Base-by-base conservation (phyloP, 306 rosid genomes). In the Luffa aegyptiaca region DNA sequence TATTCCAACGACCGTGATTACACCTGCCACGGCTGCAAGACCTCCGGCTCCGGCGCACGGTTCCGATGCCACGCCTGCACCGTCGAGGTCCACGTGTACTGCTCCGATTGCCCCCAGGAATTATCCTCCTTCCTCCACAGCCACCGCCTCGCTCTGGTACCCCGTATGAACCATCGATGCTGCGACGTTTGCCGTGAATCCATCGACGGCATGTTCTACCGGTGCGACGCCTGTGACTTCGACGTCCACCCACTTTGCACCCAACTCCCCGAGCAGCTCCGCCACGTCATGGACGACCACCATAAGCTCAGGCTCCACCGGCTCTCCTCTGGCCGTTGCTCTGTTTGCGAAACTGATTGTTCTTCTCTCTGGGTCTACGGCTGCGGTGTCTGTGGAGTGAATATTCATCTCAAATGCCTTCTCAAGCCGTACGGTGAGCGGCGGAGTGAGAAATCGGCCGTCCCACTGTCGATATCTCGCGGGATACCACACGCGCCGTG, bases 211-310 rank as follows among this genome's bases (percentile, higher is more conserved):
- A 9, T 66, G 2, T 77, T 69, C 71, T 82, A 82, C 64, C 62
- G 82, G 35, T 82, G 81, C 78, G 33, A 35, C 7, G 17, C 2
- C 33, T 82, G 85, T 37, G 81, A 82, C 0, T 82, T 82, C 21
- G 75, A 69, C 17, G 44, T 48, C 5, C 85, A 82, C 57, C 82
- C 85, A 7, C 74, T 82, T 20, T 82, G 85, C 37, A 78, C 82
- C 2, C 78, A 78, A 6, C 16, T 77, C 56, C 82, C 85, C 0
- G 55, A 68, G 63, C 17, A 44, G 55, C 10, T 74, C 36, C 75
- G 82, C 53, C 85, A 77, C 48, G 42, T 76, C 8, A 8, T n/a
- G 10, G 74, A 66, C 51, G 20, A 7, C 31, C 2, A 1, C 13
- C 74, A 66, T 16, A 16, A 8, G 14, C 20, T 66, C 6, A 66